Evolutionary conservation across 768 basidiomycete species (phyloP).

Genomic region (Mycena amicta): DNA sequence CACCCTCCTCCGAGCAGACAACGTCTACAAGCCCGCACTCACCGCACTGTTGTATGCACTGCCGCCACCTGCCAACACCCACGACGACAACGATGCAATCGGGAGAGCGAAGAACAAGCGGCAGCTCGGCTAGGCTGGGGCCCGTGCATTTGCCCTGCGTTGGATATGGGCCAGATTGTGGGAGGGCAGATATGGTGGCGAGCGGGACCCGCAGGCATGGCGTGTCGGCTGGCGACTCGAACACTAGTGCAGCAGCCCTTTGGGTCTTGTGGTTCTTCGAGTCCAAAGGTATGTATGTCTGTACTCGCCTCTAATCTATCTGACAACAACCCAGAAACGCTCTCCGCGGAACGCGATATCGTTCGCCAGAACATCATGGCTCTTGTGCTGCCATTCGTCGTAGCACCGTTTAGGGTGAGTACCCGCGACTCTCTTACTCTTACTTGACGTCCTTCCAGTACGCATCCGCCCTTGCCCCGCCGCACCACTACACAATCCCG

Average conservation of each 20-base stretch:
- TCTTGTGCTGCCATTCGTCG: conserved; percentile 13
- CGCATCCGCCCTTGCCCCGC: conserved; percentile 15
- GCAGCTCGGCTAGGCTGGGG: conserved; percentile 16
- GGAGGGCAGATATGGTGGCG: conserved; percentile 1
- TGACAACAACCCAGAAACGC: conserved; percentile 1
- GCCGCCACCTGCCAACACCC: not conserved
- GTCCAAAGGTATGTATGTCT: conserved; percentile 6
- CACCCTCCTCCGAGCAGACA: conserved; percentile 9
- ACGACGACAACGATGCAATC: not conserved
- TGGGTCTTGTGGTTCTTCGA: conserved; percentile 17
- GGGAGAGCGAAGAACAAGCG: conserved; percentile 10
- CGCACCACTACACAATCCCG: conserved; percentile 20
- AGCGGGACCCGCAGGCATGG: conserved; percentile 2
- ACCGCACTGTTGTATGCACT: not conserved
- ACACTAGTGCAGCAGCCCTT: conserved; percentile 6
- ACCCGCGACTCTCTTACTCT: not conserved
- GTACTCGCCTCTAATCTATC: no score
- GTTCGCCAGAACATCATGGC: conserved; percentile 6
- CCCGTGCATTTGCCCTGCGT: conserved; percentile 7
- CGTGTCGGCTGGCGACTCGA: conserved; percentile 10
- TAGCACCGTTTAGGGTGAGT: conserved; percentile 17
- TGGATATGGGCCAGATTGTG: conserved; percentile 3
- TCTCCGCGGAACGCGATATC: conserved; percentile 12
- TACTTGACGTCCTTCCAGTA: conserved; percentile 7
- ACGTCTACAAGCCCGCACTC: not conserved